Evolutionary conservation across 768 basidiomycete genomes (phyloP).

Genomic region (Leccinum truebloodii): DNA sequence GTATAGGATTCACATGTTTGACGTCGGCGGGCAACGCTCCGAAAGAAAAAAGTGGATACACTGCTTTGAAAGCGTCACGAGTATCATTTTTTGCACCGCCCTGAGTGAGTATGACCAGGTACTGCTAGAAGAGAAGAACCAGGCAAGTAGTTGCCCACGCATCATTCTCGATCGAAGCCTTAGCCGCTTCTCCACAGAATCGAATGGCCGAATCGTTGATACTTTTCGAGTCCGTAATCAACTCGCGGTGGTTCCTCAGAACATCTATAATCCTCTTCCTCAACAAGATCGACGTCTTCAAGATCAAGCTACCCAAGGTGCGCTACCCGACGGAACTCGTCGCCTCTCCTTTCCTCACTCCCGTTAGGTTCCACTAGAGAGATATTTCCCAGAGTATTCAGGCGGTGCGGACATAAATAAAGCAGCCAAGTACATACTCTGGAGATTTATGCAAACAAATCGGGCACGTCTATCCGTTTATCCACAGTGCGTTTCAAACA

Average conservation of each 20-base stretch:
- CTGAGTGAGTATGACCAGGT: slow-evolving; percentile 79
- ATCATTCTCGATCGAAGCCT: background rate
- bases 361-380: slow-evolving; percentile 65
- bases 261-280: slow-evolving; percentile 68
- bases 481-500: slow-evolving; percentile 67
- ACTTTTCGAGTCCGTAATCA: slow-evolving; percentile 77
- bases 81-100: slow-evolving; percentile 76
- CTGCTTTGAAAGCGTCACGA: slow-evolving; percentile 79
- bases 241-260: slow-evolving; percentile 74
- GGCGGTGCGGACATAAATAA: slow-evolving; percentile 91
- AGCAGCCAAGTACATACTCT: slow-evolving; percentile 91
- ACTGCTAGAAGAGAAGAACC: slow-evolving; percentile 54
- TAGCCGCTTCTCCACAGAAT: slow-evolving; percentile 44
- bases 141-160: slow-evolving; percentile 19
- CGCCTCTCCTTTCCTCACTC: background rate
- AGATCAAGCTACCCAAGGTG: slow-evolving; percentile 64
- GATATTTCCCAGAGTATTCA: slow-evolving; percentile 86
- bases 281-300: slow-evolving; percentile 79
- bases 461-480: slow-evolving; percentile 83
- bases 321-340: fast-evolving
- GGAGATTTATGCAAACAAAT: slow-evolving; percentile 94
- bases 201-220: slow-evolving; percentile 75
- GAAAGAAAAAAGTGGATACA: slow-evolving; percentile 85
- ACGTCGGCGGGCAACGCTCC: slow-evolving; percentile 77
- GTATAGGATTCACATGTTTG: slow-evolving; percentile 66